Evolutionary conservation across 441 rosid species (phyloP).

Genomic region (Euphorbia neoarborescens): DNA sequence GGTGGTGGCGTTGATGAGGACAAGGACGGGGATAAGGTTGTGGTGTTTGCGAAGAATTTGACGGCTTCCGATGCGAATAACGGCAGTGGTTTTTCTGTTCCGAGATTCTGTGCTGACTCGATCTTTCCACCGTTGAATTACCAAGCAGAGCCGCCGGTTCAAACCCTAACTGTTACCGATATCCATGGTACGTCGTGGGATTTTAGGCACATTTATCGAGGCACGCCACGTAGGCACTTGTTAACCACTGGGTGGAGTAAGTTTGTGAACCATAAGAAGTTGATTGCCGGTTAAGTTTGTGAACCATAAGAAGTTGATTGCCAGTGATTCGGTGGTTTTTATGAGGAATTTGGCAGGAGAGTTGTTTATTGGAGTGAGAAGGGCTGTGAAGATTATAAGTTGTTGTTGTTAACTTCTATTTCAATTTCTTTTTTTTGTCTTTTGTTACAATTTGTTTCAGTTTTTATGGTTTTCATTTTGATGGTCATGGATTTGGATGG

Average conservation of each 20-base stretch:
- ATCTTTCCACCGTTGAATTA: conserved; percentile 66
- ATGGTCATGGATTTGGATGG: too few relatives aligned
- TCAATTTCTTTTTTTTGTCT: too few relatives aligned
- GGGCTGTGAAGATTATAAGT: conserved; percentile 34
- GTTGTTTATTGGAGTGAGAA: conserved; percentile 63
- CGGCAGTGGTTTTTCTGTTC: conserved; percentile 92
- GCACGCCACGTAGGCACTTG: conserved; percentile 79
- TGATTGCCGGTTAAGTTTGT: conserved; percentile 89
- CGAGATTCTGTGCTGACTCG: conserved; percentile 73
- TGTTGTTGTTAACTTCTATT: too few relatives aligned
- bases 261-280: conserved; percentile 71
- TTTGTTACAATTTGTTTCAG: too few relatives aligned
- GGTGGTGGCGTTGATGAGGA: neutral
- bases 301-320: conserved; percentile 65
- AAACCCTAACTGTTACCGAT: conserved; percentile 59
- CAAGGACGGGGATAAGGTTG: conserved; percentile 21
- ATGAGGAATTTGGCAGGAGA: conserved; percentile 50
- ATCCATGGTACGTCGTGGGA: conserved; percentile 60
- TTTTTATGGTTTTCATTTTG: too few relatives aligned
- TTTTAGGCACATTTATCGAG: conserved; percentile 75
- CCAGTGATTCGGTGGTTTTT: conserved; percentile 81
- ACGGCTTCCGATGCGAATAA: conserved; percentile 88
- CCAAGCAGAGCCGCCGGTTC: conserved; percentile 68
- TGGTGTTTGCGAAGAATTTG: conserved; percentile 54
- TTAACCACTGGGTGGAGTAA: conserved; percentile 94